Base-by-base conservation (phyloP, 2,329 filamentous ascomycete genomes). In the Hypoxylon sp. region DNA sequence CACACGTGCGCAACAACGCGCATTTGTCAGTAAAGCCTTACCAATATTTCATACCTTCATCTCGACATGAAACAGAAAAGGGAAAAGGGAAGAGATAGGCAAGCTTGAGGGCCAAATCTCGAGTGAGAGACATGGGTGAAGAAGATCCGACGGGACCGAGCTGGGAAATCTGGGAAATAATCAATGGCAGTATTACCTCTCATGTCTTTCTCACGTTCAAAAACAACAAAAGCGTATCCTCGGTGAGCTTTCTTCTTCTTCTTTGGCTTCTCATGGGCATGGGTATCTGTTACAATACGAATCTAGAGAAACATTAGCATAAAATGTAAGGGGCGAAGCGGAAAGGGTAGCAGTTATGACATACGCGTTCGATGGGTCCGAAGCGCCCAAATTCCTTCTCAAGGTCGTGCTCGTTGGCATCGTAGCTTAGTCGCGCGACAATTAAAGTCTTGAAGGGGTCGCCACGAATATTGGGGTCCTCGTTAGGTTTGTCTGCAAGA, bases 151-250 rank as follows among this genome's bases (percentile, higher is more conserved):
- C 8, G 62, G 65, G 68, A 63, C 72, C 66, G 68, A 64, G 52
- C 47, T 61, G 67, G 71, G 71, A 77, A 66, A 76, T 74, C 75
- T 76, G 73, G 25, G 73, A 74, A 73, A 72, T 76, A 78, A 79
- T 76, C 73, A 79, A 77, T 81, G 78, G 78, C 77, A 78, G 80
- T 81, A 83, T 88, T 96, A 97, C 94, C 94, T 93, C 96, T 96
- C 94, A 98, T 97, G 78, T 98, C 96, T 81, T 95, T 94, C 82
- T 98, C 96, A 79, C 93, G 91, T 81, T 98, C 95, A 78, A 95
- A 99, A 58, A 98, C 93, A 73, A 99, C 91, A 77, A 99, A 99
- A 67, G 93, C 96, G 80, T 99, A 99, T 67, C 96, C 96, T 75
- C 91, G 87, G 76, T 96, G 92, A 53, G 90, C 83, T 82, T 94